Evolutionary conservation across 192 early-diverging fungal species (phyloP), one percentile per base, ranked within the genome.

Genomic region (Paraglomus brasilianum): DNA sequence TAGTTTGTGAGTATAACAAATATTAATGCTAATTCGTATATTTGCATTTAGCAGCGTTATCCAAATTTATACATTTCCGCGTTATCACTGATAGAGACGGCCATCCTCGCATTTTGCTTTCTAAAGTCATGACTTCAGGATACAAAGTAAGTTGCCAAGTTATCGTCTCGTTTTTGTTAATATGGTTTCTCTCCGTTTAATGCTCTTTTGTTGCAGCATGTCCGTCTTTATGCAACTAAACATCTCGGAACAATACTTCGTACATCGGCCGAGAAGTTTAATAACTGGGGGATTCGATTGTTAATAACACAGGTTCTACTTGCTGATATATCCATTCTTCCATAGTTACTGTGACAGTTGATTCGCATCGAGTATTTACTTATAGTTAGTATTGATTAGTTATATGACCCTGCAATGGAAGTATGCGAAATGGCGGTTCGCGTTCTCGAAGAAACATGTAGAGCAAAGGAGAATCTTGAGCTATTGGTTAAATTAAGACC

Each of bases 81-180:
- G n/a, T 19, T 0, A 43, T 8, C 5, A 19, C 11, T 45, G 11
- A 24, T 69, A 89, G 88, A 44, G 91, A 95, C 64, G 91, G 89
- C 0, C 93, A 95, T 75, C 83, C 89, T 0, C 82, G 93, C 7
- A 83, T 92, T 5, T 77, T 95, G 5, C 69, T 95, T 5, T 90
- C 89, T 36, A 95, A 95, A 72, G 77, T 95, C 13, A 88, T 93
- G 86, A 91, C 91, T 2, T 91, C 89, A 7, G 89, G 90, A 0
- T 90, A 94, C 66, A 92, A 93, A 48, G 83, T 85, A 41, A 49
- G 13, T 47, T 64, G 15, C 19, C 2, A 22, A 19, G 8, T 14
- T 58, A 15, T 11, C 72, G 46, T n/a, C 8, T 44, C 51, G 8
- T 43, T 36, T 1, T 53, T 8, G 8, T 42, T n/a, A 49, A 61